Conservation (phyloP, 106 monocot genomes). For the Acorus calamus region DNA sequence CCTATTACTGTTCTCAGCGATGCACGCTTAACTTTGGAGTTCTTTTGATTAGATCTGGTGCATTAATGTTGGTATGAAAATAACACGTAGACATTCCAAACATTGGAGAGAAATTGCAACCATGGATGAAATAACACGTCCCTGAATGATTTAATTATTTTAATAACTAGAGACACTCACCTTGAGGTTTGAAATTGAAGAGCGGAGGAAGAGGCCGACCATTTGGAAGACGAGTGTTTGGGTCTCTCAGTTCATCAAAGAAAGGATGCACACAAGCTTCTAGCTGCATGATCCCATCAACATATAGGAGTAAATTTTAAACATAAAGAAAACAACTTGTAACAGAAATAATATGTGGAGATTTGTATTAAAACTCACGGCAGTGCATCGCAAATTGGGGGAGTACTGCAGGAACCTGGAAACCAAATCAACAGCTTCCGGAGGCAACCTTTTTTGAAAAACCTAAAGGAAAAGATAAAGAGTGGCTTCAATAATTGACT, state of each 20-base stretch:
- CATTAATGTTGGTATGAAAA: no score
- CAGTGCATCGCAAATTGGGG: conserved; percentile 62
- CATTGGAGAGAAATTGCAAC: neutral
- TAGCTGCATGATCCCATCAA: conserved; percentile 24
- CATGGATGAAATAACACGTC: neutral
- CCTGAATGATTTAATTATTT: neutral
- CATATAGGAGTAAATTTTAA: neutral
- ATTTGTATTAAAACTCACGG: conserved; percentile 29
- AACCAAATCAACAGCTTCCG: conserved; percentile 68
- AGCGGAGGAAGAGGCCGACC: conserved; percentile 55
- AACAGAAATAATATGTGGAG: no score
- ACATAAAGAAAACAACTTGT: no score
- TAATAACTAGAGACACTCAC: conserved; percentile 13
- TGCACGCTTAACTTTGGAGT: conserved; percentile 11
- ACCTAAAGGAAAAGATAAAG: conserved; percentile 19
- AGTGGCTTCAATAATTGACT: no score
- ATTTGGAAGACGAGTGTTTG: conserved; percentile 44
- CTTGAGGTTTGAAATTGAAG: conserved; percentile 46
- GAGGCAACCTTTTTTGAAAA: conserved; percentile 54
- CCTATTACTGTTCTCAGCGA: neutral
- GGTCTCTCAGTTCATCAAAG: conserved; percentile 66
- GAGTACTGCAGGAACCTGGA: conserved; percentile 65
- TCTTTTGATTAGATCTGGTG: neutral
- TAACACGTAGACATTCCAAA: conserved; percentile 1
- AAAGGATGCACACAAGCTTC: conserved; percentile 71